phyloP scores from a whole-genome alignment of 169 alveolate genomes.

The Perkinsus olseni region DNA sequence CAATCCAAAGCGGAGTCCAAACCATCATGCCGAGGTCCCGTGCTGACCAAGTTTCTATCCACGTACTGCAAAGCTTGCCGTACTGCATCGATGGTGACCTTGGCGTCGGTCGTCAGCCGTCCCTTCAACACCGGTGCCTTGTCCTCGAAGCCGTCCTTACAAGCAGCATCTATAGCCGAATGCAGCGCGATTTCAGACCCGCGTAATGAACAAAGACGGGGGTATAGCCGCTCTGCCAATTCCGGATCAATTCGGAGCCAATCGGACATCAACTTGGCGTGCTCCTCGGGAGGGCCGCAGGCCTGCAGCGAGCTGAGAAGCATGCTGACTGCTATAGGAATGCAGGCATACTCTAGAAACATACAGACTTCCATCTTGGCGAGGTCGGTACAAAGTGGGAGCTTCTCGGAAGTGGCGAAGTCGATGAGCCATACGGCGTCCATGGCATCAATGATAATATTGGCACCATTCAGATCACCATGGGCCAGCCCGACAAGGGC shows the following conservation, averaged over 20 bases:
- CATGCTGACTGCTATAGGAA: background rate
- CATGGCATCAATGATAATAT: slow-evolving; percentile 8
- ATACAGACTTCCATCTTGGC: slow-evolving; percentile 5
- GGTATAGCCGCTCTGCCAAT: background rate
- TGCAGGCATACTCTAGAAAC: background rate
- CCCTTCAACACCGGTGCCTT: background rate
- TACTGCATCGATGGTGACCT: background rate
- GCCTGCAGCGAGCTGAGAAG: background rate
- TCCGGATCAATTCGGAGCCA: background rate
- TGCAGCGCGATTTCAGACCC: background rate
- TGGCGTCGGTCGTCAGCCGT: background rate
- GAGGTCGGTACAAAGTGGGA: background rate
- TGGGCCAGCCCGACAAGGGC: slow-evolving; percentile 8
- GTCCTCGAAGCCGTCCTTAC: background rate
- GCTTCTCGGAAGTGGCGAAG: background rate
- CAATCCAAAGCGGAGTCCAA: background rate
- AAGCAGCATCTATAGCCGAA: background rate
- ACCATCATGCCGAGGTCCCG: background rate
- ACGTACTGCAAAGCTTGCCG: background rate
- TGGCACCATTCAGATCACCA: slow-evolving; percentile 10
- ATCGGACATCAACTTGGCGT: background rate
- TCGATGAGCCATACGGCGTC: slow-evolving; percentile 13
- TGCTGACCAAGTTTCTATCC: background rate
- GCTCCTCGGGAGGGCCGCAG: background rate
- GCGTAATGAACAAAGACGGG: background rate